phyloP scores from a whole-genome alignment of 106 monocot genomes.

The Platanthera zijinensis region DNA sequence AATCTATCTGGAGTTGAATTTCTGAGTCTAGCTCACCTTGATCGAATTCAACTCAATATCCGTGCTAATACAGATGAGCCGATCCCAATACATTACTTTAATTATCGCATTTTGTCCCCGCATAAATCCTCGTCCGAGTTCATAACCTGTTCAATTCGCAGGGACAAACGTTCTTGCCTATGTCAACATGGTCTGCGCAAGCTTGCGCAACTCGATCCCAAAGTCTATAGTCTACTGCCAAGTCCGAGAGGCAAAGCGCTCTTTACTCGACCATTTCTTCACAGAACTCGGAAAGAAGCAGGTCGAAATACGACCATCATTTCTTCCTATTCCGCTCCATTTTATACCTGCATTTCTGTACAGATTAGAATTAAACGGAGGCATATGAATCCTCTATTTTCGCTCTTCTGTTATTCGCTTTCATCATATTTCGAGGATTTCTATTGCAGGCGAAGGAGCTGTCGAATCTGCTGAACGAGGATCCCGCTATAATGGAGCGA shows the following conservation, averaged over 20 bases:
- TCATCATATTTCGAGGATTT: not conserved
- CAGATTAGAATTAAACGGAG: too few relatives aligned
- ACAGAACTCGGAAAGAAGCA: conserved; percentile 55
- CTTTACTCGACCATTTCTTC: conserved; percentile 52
- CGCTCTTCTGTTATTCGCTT: not conserved
- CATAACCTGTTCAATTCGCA: not conserved
- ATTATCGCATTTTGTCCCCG: not conserved
- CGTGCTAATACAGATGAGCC: not conserved
- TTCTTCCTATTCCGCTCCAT: not conserved
- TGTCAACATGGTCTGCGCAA: conserved; percentile 50
- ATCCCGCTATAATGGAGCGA: conserved; percentile 89
- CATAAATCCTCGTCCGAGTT: not conserved
- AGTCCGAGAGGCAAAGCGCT: conserved; percentile 64
- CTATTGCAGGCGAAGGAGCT: conserved; percentile 63
- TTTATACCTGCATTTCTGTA: not conserved
- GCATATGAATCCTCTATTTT: too few relatives aligned
- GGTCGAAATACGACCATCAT: conserved; percentile 10
- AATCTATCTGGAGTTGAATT: too few relatives aligned
- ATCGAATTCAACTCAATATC: too few relatives aligned
- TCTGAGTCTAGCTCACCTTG: too few relatives aligned
- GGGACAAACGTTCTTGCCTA: conserved; percentile 27
- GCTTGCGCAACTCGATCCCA: conserved; percentile 49
- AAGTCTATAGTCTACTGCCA: conserved; percentile 63
- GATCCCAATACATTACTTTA: not conserved
- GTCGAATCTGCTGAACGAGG: conserved; percentile 72